A percentile compares a stretch with the other conserved stretches of the same genome.
These are phyloP conservation scores for Lentinula detonsa DNA, from an alignment of 768 basidiomycete species.

Conservation along the genomic window DNA sequence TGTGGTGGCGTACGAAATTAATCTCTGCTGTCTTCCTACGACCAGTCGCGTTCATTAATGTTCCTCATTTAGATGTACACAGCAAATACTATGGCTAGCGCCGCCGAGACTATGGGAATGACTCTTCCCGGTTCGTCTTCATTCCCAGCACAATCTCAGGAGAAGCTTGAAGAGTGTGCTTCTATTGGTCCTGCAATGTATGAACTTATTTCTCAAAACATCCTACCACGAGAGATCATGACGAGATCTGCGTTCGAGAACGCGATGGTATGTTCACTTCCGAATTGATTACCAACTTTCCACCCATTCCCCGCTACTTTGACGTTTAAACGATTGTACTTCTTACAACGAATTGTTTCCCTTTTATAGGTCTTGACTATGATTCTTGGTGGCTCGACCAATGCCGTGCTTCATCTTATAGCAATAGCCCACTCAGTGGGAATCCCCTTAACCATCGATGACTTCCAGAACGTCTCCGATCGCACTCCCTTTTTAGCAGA, in stretches of 20 bases:
- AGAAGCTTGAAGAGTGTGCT: conserved; percentile 83
- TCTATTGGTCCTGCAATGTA: conserved; percentile 78
- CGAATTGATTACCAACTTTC: background rate
- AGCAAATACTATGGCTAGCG: conserved; percentile 97
- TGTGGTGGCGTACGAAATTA: conserved; percentile 80
- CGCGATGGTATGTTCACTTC: conserved; percentile 65
- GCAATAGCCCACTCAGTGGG: conserved; percentile 96
- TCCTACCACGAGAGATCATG: conserved; percentile 95
- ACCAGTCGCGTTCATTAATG: background rate
- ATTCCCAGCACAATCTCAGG: conserved; percentile 87
- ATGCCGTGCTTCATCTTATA: conserved; percentile 94
- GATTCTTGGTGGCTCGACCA: conserved; percentile 96
- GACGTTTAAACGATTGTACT: background rate
- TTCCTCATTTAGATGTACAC: conserved; percentile 77
- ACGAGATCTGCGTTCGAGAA: conserved; percentile 95
- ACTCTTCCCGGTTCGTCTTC: conserved; percentile 94
- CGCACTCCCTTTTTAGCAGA: conserved; percentile 92
- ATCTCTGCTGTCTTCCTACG: background rate
- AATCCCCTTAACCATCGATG: conserved; percentile 81
- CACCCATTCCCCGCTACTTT: background rate
- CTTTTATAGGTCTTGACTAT: conserved; percentile 77
- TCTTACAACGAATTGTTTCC: background rate
- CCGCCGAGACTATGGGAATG: conserved; percentile 95
- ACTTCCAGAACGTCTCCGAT: conserved; percentile 93
- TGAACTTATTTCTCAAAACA: conserved; percentile 84